Base-by-base conservation (phyloP, 805 yeast genomes). In the Candida multigemmis region DNA sequence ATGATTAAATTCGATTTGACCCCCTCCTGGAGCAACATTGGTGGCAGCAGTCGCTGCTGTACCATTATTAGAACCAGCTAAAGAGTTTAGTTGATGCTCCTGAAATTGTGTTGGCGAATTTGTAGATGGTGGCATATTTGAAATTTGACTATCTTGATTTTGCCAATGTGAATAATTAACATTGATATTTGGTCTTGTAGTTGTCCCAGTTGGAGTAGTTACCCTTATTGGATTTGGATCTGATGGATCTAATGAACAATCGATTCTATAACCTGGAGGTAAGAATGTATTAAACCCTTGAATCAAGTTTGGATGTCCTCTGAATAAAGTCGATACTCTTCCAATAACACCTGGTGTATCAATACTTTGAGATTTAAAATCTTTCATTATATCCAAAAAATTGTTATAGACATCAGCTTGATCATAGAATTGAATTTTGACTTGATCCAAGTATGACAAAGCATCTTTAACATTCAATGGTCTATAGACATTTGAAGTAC, bases 321-420 rank as follows among this genome's bases (percentile, higher is more conserved):
- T 73, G 53, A 91, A 91, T 30, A 91, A 60, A 2, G 81, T 71
- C 0, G 96, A 84, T 1, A 91, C 98, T 32, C 98, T 68, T 51
- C 89, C 96, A 48, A 91, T 91, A 16, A 91, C 99, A 19, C 97
- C 99, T 0, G 97, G 98, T 0, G 99, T 91, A 52, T 91, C 97
- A 43, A 91, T 87, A 35, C 76, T 74, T 60, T 89, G 96, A 28
- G 93, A 79, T 62, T 93, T 93, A 63, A 91, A 93, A 50, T 93
- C 99, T 61, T 93, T 93, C 99, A 91, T 91, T 38, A 91, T 89
- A 50, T 91, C 99, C 46, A 91, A 67, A 46, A 93, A 91, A 53
- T 83, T 86, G 54, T 91, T 91, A 65, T 91, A 91, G 22, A 91
- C 94, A 44, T 87, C 96, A 0, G 97, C 93, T 56, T 89, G 94